A percentile compares a stretch with the other conserved stretches of the same genome.
phyloP scores from a whole-genome alignment of 257 asterid species.

The Ajuga chamaepitys region DNA sequence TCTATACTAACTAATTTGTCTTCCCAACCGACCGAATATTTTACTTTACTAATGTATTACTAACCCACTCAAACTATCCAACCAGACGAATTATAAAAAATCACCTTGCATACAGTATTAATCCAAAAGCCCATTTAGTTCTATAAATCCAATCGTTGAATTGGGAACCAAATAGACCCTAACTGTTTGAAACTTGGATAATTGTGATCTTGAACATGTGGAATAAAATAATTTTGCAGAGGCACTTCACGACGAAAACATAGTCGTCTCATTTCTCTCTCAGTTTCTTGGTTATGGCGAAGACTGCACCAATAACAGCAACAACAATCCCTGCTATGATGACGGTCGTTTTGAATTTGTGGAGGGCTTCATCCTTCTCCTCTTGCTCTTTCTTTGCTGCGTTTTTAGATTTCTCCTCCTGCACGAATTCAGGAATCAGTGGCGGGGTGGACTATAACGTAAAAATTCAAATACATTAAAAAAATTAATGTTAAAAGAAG shows the following conservation, averaged over 20 bases:
- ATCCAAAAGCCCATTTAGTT: not conserved
- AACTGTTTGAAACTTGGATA: not conserved
- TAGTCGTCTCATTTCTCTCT: constrained; percentile 42
- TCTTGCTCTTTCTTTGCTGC: constrained; percentile 32
- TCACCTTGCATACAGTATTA: no score
- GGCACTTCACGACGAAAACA: no score
- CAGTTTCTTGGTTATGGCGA: constrained; percentile 61
- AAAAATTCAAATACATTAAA: no score
- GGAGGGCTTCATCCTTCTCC: constrained; percentile 48
- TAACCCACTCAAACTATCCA: no score
- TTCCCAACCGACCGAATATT: no score
- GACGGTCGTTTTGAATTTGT: constrained; percentile 46
- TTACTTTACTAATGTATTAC: no score
- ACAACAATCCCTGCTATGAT: constrained; percentile 56
- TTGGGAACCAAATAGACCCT: no score
- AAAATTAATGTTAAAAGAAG: no score
- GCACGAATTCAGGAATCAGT: not conserved
- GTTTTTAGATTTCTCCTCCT: constrained; percentile 31
- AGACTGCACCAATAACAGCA: constrained; percentile 67
- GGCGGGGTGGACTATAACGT: not conserved
- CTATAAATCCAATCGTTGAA: not conserved
- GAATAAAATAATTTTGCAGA: not conserved
- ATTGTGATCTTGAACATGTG: not conserved
- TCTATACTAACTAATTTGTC: no score
- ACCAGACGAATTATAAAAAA: no score